A percentile compares a stretch with the other conserved stretches of the same genome.
phyloP scores from a whole-genome alignment of 306 rosid species.

The Sicyos edulis region DNA sequence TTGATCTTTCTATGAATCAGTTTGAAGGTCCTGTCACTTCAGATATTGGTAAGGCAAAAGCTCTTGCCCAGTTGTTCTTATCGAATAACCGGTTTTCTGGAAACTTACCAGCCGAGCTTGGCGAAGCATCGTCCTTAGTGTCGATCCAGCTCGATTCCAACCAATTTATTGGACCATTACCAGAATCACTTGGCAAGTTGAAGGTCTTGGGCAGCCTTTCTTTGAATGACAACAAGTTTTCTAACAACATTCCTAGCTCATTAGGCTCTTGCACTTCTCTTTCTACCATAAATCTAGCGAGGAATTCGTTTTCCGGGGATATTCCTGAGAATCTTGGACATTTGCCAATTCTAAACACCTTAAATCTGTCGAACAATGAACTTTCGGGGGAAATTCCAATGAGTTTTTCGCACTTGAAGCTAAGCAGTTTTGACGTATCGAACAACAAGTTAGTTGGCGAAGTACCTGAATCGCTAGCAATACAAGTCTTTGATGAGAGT shows the following conservation, averaged over 20 bases:
- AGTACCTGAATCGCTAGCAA: slow-evolving; percentile 56
- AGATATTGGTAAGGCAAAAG: slow-evolving; percentile 56
- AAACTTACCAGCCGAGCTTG: slow-evolving; percentile 49
- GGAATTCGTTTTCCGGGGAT: slow-evolving; percentile 46
- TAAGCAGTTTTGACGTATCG: slow-evolving; percentile 75
- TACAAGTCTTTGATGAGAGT: slow-evolving; percentile 49
- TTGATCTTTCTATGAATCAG: slow-evolving; percentile 59
- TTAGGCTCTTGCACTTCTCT: slow-evolving; percentile 61
- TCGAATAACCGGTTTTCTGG: slow-evolving; percentile 56
- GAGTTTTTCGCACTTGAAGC: slow-evolving; percentile 43
- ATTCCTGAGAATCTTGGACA: slow-evolving; percentile 59
- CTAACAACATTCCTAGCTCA: slow-evolving; percentile 62
- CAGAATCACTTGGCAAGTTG: slow-evolving; percentile 58
- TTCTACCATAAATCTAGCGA: slow-evolving; percentile 49
- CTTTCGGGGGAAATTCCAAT: slow-evolving; percentile 64
- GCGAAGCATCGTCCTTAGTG: slow-evolving; percentile 52
- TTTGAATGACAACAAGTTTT: slow-evolving; percentile 48
- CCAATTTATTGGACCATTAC: slow-evolving; percentile 54
- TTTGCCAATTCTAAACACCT: slow-evolving; percentile 56
- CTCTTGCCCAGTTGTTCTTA: slow-evolving; percentile 48
- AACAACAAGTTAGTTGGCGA: slow-evolving; percentile 53
- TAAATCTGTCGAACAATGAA: slow-evolving; percentile 64
- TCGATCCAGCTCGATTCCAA: slow-evolving; percentile 45
- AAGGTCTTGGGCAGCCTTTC: slow-evolving; percentile 38
- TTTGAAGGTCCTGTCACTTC: slow-evolving; percentile 67